Base-by-base conservation (phyloP, 805 yeast species). In the Saccharomycopsis guyanensis region DNA sequence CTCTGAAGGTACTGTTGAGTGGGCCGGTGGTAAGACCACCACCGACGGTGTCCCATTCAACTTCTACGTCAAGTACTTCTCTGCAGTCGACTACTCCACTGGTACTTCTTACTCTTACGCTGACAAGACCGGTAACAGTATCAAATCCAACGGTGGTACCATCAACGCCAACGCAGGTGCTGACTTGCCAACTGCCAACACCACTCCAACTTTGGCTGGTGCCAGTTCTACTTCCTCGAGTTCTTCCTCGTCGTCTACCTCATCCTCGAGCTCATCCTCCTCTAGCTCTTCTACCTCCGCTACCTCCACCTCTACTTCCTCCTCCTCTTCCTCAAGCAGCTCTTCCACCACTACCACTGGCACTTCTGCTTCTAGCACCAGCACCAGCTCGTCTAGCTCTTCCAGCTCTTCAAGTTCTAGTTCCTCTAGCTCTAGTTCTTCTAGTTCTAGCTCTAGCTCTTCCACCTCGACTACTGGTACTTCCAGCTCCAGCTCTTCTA, bases 1-100 rank as follows among this genome's bases (percentile, higher is more conserved):
- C 41, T 62, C 68, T 2, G 66, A 56, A 35, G 87, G 87, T 31
- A 81, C 86, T 4, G 75, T 81, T 49, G 72, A 69, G 46, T 81
- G 88, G 88, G 85, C 87, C 2, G 88, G 88, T 38, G 86, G 85
- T 13, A 37, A 43, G 2, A 75, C 83, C 8, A 72, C 77, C 56
- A 77, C 68, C 52, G 49, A 65, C 12, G 55, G 66, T 5, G 75
- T 69, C 15, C 78, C 80, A 36, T 75, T 70, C 59, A 53, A 70
- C 20, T 75, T 77, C 74, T 52, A 62, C 48, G 66, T 82, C 51
- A 61, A 74, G 53, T 61, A 68, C 4, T 50, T 82, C 18, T 56
- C 66, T 24, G 80, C 77, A 13, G 64, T 70, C 37, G 78, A 73
- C 55, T 73, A 74, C 56, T 73, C 78, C 19, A 60, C 73, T 7